Evolutionary conservation across 1,284 basidiomycete species (phyloP), one percentile per base, ranked within the genome.

Genomic region (Moesziomyces sp.): DNA sequence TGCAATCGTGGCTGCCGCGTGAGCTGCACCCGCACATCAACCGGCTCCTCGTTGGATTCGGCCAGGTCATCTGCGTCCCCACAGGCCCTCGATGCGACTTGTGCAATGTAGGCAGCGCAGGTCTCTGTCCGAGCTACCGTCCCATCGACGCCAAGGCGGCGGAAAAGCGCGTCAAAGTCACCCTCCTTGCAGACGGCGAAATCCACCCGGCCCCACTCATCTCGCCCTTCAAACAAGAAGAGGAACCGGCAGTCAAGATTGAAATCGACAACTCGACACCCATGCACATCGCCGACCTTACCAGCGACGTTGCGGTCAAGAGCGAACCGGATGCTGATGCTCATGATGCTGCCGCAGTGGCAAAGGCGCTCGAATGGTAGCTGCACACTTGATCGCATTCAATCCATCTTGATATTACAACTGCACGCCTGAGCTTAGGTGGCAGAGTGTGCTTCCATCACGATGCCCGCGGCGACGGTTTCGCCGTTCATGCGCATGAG

Each of bases 401-500:
- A 51, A 38, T 28, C 16, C 23, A n/a, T 26, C 26, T 24, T n/a
- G 21, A 3, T 35, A 3, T 11, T 3, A 14, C 5, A 35, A 7
- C 14, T 35, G 33, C 33, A 35, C 24, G 24, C 6, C 4, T 23
- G 19, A 11, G n/a, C n/a, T 47, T 43, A 54, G 14, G 16, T 11
- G 19, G 59, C 47, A 11, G 46, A 21, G 46, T 62, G 55, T 49
- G 59, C 55, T 65, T 83, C 81, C 9, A 81, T 43, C 1, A 84
- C 78, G 16, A 84, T 82, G 90, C 94, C 95, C 56, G 95, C 95
- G 47, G 91, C 93, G 64, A 99, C 92, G 14, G 96, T 98, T 86
- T 98, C 94, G 0, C 97, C 96, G 19, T 90, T 90, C 66, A 95
- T 87, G 42, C 96, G 87, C 66, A 99, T 87, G 55, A 99, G 84